Conservation (phyloP, 2,329 filamentous ascomycete species). For the Apiospora hydei region DNA sequence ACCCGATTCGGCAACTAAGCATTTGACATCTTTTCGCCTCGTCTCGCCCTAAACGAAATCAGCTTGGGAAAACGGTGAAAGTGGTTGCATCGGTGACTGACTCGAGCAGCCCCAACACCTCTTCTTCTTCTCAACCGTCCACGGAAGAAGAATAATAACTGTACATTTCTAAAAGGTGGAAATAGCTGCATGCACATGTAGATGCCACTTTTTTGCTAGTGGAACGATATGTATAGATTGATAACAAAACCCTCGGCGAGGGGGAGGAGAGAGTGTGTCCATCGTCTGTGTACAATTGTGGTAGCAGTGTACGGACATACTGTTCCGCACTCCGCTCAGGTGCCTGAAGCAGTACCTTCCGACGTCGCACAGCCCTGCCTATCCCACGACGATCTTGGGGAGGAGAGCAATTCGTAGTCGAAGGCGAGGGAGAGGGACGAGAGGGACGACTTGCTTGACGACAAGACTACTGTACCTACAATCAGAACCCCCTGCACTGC, state of each 20-base stretch:
- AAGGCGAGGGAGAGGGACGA: neutral
- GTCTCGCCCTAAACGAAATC: conserved; percentile 7
- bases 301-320: neutral
- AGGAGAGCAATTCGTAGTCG: neutral
- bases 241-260: neutral
- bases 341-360: conserved; percentile 14
- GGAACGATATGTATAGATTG: neutral
- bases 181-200: too few species aligned
- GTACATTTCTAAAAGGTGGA: neutral
- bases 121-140: neutral
- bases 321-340: conserved; percentile 13
- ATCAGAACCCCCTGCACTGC: neutral
- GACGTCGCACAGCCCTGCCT: conserved; percentile 19
- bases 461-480: neutral
- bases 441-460: too few species aligned
- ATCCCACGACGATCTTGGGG: neutral
- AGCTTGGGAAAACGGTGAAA: conserved; percentile 13
- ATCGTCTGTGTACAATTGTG: neutral
- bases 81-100: conserved; percentile 9
- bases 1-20: neutral
- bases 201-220: too few species aligned
- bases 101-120: neutral
- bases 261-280: neutral
- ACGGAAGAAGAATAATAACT: too few species aligned
- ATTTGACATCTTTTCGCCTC: conserved; percentile 10